Base-by-base conservation (phyloP, 257 asterid species). In the Galeopsis tetrahit region DNA sequence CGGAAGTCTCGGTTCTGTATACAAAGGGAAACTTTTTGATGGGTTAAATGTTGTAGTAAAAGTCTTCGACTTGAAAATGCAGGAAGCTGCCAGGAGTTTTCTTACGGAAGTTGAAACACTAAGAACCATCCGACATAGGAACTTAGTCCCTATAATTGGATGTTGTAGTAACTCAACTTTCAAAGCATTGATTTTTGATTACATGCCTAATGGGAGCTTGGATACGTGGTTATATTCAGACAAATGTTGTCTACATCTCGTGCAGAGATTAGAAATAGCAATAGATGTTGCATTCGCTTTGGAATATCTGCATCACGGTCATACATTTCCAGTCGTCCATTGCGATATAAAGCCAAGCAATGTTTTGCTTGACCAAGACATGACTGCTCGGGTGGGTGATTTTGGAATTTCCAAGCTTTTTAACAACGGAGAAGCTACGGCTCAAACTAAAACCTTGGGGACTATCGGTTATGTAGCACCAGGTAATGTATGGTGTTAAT, bases 171-270 rank as follows among this genome's bases (percentile, higher is more conserved):
- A 51, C 31, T 14, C 32, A 51, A 15, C 28, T 51, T 51, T 51
- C 31, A 51, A 51, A 51, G 58, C 58, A 3, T 5, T 51, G 10
- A 6, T 15, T 51, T 5, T 5, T 17, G 58, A 4, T 9, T 51
- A 51, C 58, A 51, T 51, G 58, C 58, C 58, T 52, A 52, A 52
- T 52, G 58, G 58, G 58, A 51, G 31, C 32, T 51, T 51, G 58
- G 58, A 51, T 9, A 52, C 8, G 2, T 52, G 58, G 58, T 17
- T 52, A 52, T 17, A 52, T 52, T 14, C 58, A 9, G 32, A 52
- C 10, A 15, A 51, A 7, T 14, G 15, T 51, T 51, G 9, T 15
- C 31, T 51, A 3, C 10, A 51, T 15, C 31, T 51, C 7, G 6
- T 51, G 9, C 10, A 51, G 6, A 51, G 58, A 7, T 10, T 51